Conservation (phyloP, 306 rosid genomes). For the Prinsepia uniflora region DNA sequence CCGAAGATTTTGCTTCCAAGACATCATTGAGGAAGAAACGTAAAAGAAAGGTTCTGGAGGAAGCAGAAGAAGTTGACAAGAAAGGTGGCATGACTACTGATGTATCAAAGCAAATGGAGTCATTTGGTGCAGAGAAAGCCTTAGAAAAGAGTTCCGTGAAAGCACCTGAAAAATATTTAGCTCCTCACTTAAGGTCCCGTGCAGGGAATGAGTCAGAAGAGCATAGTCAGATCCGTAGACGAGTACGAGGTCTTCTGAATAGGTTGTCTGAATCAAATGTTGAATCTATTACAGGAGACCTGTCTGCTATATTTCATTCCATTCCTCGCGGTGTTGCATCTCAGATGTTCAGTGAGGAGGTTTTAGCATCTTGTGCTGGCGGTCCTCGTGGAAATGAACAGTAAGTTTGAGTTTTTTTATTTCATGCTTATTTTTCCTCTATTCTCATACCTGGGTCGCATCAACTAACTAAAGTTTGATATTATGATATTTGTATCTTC, state of each 20-base stretch:
- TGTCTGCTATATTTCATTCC: slow-evolving; percentile 53
- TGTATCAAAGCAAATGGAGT: slow-evolving; percentile 20
- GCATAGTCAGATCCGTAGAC: slow-evolving; percentile 62
- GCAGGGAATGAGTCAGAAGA: slow-evolving; percentile 67
- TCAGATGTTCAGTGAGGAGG: slow-evolving; percentile 62
- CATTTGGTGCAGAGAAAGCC: slow-evolving; percentile 20
- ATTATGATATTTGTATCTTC: background rate
- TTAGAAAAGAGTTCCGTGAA: slow-evolving; percentile 31
- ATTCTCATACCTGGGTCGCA: background rate
- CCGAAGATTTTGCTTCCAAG: slow-evolving; percentile 26
- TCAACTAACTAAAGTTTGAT: slow-evolving; percentile 3
- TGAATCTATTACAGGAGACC: slow-evolving; percentile 67
- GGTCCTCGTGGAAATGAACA: slow-evolving; percentile 93
- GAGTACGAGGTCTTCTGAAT: slow-evolving; percentile 63
- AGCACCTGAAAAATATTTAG: slow-evolving; percentile 50
- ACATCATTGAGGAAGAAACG: slow-evolving; percentile 31
- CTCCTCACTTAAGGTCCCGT: slow-evolving; percentile 68
- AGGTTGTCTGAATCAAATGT: slow-evolving; percentile 65
- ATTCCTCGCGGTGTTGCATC: slow-evolving; percentile 56
- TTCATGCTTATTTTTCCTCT: slow-evolving; percentile 6
- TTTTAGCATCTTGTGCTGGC: slow-evolving; percentile 64
- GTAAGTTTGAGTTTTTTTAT: slow-evolving; percentile 34
- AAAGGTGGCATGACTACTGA: slow-evolving; percentile 14
- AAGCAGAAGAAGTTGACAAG: slow-evolving; percentile 27
- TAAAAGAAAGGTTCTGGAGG: slow-evolving; percentile 34